These are phyloP conservation scores for Puccinia polysora DNA, from an alignment of 1,284 basidiomycete species.

Conservation along the genomic window DNA sequence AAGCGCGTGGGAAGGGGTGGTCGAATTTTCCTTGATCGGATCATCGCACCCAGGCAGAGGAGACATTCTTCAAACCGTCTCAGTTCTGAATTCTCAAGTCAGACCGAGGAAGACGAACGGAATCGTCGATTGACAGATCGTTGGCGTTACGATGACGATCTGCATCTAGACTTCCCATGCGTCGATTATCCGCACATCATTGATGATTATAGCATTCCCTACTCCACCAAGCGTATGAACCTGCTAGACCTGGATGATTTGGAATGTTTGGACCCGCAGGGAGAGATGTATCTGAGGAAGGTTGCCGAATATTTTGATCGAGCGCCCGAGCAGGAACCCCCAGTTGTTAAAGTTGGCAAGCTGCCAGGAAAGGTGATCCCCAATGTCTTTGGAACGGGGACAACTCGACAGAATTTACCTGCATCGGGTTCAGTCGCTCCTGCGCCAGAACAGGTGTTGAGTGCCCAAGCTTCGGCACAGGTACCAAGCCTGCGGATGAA, in stretches of 20 bases:
- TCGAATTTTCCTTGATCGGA: conserved; percentile 70
- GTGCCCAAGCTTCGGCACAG: conserved; percentile 17
- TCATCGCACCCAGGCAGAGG: conserved; percentile 54
- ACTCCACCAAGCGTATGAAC: conserved; percentile 22
- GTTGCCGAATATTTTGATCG: conserved; percentile 37
- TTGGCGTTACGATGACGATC: conserved; percentile 63
- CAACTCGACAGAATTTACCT: conserved; percentile 10
- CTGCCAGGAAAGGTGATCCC: conserved; percentile 25
- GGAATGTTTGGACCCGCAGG: conserved; percentile 22
- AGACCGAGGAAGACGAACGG: conserved; percentile 52
- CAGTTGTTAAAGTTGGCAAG: conserved; percentile 38
- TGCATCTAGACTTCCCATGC: conserved; percentile 27
- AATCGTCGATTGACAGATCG: conserved; percentile 59
- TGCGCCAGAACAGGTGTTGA: conserved; percentile 21
- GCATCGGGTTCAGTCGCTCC: neutral
- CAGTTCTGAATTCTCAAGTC: conserved; percentile 46
- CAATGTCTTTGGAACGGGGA: conserved; percentile 15
- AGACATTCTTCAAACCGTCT: conserved; percentile 44
- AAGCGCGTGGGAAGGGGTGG: conserved; percentile 75
- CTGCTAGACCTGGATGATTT: conserved; percentile 27
- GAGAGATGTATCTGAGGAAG: conserved; percentile 24
- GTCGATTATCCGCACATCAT: conserved; percentile 27
- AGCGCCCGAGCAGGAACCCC: conserved; percentile 19
- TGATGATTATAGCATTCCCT: conserved; percentile 36
- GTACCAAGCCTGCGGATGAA: conserved; percentile 15